These are phyloP conservation scores for Marasmius tenuissimus DNA, from an alignment of 1,284 basidiomycete genomes.

Conservation along the genomic window DNA sequence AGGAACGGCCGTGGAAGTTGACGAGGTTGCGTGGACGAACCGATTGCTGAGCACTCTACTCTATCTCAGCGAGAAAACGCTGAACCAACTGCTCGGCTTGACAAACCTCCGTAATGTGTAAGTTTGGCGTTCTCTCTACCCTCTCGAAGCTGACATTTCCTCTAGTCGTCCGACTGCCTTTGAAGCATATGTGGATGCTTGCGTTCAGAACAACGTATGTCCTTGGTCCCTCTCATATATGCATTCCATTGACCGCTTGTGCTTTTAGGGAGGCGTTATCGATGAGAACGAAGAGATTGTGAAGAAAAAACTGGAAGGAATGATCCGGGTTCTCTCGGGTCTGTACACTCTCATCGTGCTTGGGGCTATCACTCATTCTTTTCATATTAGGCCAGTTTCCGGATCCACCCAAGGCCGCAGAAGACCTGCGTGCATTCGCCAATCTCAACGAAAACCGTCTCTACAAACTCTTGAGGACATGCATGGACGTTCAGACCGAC, in stretches of 20 bases:
- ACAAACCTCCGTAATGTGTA: conserved; percentile 63
- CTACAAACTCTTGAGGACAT: conserved; percentile 81
- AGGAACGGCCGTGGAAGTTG: conserved; percentile 45
- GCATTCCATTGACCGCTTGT: not conserved
- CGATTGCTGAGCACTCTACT: conserved; percentile 76
- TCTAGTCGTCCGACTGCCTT: conserved; percentile 3
- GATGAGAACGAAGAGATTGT: conserved; percentile 74
- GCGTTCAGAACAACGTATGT: conserved; percentile 8
- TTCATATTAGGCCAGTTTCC: conserved; percentile 49
- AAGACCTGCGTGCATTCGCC: conserved; percentile 84
- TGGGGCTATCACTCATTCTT: conserved; percentile 10
- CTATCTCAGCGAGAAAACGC: conserved; percentile 62
- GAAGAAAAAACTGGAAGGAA: conserved; percentile 51
- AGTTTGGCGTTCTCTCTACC: conserved; percentile 24
- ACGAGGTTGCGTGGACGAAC: conserved; percentile 86
- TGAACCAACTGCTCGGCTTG: conserved; percentile 59
- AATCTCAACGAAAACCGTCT: conserved; percentile 84
- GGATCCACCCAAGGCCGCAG: conserved; percentile 73
- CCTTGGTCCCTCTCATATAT: not conserved
- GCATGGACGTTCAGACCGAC: conserved; percentile 83
- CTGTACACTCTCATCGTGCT: conserved; percentile 15
- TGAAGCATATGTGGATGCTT: conserved; percentile 4
- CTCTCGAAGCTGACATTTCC: not conserved
- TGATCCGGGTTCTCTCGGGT: conserved; percentile 67
- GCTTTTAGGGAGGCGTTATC: conserved; percentile 42